Conservation (phyloP, 2,329 filamentous ascomycete species). For the Xylariaceae sp. region DNA sequence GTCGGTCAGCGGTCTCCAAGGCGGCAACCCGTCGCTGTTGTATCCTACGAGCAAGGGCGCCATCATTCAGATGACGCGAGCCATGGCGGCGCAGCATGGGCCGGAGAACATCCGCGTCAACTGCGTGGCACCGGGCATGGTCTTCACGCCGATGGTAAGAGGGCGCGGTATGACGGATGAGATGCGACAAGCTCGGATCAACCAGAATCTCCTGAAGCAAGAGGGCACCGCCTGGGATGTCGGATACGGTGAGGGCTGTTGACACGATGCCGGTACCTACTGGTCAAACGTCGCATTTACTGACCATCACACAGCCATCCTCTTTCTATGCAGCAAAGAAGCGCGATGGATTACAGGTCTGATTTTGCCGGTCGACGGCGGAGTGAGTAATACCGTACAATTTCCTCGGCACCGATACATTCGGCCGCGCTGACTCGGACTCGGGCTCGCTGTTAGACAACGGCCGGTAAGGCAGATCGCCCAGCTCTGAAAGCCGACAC, state of each 20-base stretch:
- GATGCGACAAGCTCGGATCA: conserved; percentile 20
- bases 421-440: no score
- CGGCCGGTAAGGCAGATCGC: neutral
- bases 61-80: conserved; percentile 21
- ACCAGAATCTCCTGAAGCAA: conserved; percentile 21
- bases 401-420: no score
- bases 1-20: conserved; percentile 27
- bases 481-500: conserved; percentile 1
- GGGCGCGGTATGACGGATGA: conserved; percentile 24
- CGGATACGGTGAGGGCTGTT: conserved; percentile 16
- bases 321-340: conserved; percentile 24
- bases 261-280: neutral
- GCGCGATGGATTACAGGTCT: conserved; percentile 25
- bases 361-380: conserved; percentile 25
- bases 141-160: conserved; percentile 23
- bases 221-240: conserved; percentile 25
- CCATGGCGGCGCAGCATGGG: conserved; percentile 17
- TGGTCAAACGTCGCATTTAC: neutral
- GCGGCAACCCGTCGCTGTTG: conserved; percentile 24
- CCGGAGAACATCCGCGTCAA: conserved; percentile 16
- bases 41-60: conserved; percentile 31
- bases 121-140: conserved; percentile 22
- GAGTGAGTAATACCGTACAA: conserved; percentile 10
- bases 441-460: conserved; percentile 1
- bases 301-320: conserved; percentile 12